Evolutionary conservation across 768 basidiomycete genomes (phyloP).

Genomic region (Hygrophoropsis aurantiaca): DNA sequence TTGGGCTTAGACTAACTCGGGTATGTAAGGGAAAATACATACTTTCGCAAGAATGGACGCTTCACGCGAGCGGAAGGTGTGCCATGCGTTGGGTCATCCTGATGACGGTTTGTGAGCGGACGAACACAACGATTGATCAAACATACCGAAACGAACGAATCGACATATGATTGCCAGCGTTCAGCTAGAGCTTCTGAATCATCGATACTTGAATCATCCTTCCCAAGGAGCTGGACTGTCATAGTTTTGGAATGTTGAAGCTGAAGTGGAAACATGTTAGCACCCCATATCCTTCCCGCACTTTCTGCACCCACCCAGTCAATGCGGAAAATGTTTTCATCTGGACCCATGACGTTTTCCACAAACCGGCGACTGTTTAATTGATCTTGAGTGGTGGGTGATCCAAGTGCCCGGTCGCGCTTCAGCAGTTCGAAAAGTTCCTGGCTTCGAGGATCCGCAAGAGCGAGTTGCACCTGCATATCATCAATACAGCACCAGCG

Average conservation of each 20-base stretch:
- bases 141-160: constrained; percentile 69
- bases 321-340: constrained; percentile 77
- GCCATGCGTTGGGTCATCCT: constrained; percentile 61
- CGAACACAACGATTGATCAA: background rate
- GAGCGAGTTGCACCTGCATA: constrained; percentile 58
- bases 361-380: constrained; percentile 65
- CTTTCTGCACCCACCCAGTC: constrained; percentile 61
- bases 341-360: constrained; percentile 70
- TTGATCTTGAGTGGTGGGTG: constrained; percentile 69
- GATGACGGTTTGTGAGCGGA: background rate
- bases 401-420: constrained; percentile 57
- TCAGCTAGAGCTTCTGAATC: constrained; percentile 76
- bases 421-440: constrained; percentile 72
- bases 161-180: constrained; percentile 79
- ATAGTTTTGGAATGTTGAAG: constrained; percentile 63
- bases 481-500: background rate
- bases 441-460: constrained; percentile 69
- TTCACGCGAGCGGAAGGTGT: constrained; percentile 46
- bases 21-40: constrained; percentile 22
- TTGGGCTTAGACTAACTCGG: constrained; percentile 16
- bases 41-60: constrained; percentile 71
- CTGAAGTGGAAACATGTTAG: constrained; percentile 39
- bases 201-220: constrained; percentile 73
- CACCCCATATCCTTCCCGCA: too few species aligned
- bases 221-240: constrained; percentile 75